Evolutionary conservation across 2,329 filamentous ascomycete species (phyloP).

Genomic region (Pseudogymnoascus sp.): DNA sequence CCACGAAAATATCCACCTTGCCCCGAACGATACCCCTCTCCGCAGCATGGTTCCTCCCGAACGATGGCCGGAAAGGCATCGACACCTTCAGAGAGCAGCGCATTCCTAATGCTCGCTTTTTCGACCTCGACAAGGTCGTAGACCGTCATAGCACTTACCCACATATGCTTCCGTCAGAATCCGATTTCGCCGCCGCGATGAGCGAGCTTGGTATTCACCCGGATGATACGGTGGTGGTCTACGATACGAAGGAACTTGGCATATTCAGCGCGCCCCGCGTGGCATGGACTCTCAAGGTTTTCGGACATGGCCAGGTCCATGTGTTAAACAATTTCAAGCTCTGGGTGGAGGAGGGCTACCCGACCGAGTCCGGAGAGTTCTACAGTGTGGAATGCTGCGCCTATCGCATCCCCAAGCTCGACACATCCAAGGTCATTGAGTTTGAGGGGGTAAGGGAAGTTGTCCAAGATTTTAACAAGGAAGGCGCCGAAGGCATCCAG

Average conservation of each 20-base stretch:
- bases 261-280: conserved; percentile 92
- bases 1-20: conserved; percentile 69
- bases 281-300: conserved; percentile 84
- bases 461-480: conserved; percentile 67
- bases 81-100: conserved; percentile 73
- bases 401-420: conserved; percentile 53
- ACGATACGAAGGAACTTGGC: conserved; percentile 82
- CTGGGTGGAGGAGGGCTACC: conserved; percentile 80
- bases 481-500: conserved; percentile 74
- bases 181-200: conserved; percentile 81
- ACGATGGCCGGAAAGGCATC: conserved; percentile 74
- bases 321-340: conserved; percentile 90
- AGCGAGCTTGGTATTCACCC: conserved; percentile 74
- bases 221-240: conserved; percentile 88
- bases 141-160: conserved; percentile 84
- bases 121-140: conserved; percentile 87
- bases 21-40: conserved; percentile 83
- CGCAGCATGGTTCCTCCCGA: conserved; percentile 93
- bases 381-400: conserved; percentile 56
- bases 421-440: conserved; percentile 57
- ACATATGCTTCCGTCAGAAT: conserved; percentile 84
- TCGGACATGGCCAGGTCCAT: conserved; percentile 83
- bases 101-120: conserved; percentile 87
- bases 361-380: conserved; percentile 71
- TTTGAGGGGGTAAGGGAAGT: conserved; percentile 79